These are phyloP conservation scores for Clitopilus passeckerianus DNA, from an alignment of 768 basidiomycete genomes.

Conservation along the genomic window DNA sequence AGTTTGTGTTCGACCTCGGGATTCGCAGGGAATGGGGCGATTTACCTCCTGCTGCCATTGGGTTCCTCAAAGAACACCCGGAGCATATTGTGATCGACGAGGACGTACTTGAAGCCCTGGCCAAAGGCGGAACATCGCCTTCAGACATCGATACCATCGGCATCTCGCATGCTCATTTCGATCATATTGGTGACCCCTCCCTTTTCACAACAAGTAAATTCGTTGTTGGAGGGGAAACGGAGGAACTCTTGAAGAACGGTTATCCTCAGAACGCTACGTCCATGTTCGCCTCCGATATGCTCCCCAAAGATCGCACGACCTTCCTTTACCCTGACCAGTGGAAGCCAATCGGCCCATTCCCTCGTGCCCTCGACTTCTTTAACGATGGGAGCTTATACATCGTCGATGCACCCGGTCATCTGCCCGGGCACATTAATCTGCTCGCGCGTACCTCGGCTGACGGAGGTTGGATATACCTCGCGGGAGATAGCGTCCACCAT, in stretches of 20 bases:
- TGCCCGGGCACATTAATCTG: conserved; percentile 45
- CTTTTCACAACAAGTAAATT: conserved; percentile 40
- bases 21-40: conserved; percentile 37
- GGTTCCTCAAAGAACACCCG: conserved; percentile 15
- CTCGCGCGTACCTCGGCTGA: conserved; percentile 45
- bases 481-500: conserved; percentile 49
- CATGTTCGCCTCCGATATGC: conserved; percentile 6
- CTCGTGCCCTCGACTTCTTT: conserved; percentile 42
- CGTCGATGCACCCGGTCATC: conserved; percentile 50
- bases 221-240: conserved; percentile 35
- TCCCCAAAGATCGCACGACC: conserved; percentile 10
- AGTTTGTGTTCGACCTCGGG: conserved; percentile 49
- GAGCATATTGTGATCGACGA: conserved; percentile 21
- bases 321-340: conserved; percentile 10
- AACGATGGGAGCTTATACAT: conserved; percentile 51
- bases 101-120: conserved; percentile 38
- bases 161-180: conserved; percentile 47
- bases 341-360: conserved; percentile 17
- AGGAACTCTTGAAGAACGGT: conserved; percentile 20
- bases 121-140: conserved; percentile 37
- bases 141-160: conserved; percentile 34
- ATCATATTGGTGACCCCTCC: conserved; percentile 40
- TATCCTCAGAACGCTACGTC: conserved; percentile 3
- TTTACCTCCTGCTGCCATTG: conserved; percentile 26
- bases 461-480: conserved; percentile 48